These are phyloP conservation scores for Alternaria sp. DNA, from an alignment of 2,329 filamentous ascomycete genomes.

Conservation along the genomic window DNA sequence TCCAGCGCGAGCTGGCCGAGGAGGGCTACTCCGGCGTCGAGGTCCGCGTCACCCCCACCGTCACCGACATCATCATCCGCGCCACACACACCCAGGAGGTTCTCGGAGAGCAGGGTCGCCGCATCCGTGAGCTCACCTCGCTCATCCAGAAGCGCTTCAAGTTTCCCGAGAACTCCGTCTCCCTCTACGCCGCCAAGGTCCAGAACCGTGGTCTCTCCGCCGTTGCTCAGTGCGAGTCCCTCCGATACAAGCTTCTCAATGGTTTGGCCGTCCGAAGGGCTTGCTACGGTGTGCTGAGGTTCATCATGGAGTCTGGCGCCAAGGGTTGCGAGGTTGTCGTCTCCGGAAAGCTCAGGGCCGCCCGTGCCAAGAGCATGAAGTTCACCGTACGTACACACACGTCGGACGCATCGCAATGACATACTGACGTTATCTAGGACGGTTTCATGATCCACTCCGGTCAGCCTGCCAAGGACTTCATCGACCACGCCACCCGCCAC, in stretches of 20 bases:
- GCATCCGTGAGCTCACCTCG: conserved; percentile 99
- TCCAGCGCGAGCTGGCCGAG: conserved; percentile 99
- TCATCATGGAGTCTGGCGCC: conserved; percentile 99
- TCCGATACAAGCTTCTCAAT: conserved; percentile 99
- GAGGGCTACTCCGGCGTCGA: conserved; percentile 99
- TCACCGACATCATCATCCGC: conserved; percentile 99
- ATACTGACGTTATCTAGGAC: conserved; percentile 60
- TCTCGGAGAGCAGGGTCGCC: conserved; percentile 98
- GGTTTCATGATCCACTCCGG: conserved; percentile 99
- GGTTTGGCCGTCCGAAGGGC: conserved; percentile 97
- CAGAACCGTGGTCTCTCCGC: conserved; percentile 99
- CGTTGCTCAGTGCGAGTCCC: conserved; percentile 99
- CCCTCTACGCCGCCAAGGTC: conserved; percentile 99
- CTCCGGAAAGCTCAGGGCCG: conserved; percentile 97
- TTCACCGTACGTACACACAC: conserved; percentile 76
- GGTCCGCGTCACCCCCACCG: conserved; percentile 98
- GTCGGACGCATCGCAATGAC: background rate
- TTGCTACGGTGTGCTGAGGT: conserved; percentile 99
- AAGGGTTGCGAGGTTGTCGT: conserved; percentile 99
- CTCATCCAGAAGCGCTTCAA: conserved; percentile 99
- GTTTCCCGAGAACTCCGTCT: conserved; percentile 99
- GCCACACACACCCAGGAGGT: conserved; percentile 99
- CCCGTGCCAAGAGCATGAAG: conserved; percentile 99
- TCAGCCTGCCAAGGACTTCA: conserved; percentile 99
- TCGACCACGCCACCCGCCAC: conserved; percentile 97